Evolutionary conservation across 768 basidiomycete species (phyloP).

Genomic region (Kwoniella pini): DNA sequence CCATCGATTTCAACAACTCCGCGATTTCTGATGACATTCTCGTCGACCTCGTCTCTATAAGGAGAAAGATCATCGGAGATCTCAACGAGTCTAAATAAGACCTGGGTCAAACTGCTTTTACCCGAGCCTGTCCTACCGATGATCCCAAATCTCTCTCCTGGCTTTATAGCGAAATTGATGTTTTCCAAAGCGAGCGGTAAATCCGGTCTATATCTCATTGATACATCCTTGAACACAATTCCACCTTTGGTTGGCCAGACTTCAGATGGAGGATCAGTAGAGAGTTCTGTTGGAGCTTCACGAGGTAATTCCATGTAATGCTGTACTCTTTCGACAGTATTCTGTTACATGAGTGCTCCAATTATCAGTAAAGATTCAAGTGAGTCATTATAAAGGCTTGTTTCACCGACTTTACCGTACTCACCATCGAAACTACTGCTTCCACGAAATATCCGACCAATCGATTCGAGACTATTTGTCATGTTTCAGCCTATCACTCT

Average conservation of each 20-base stretch:
- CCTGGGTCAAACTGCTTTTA: conserved; percentile 56
- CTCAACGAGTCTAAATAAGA: conserved; percentile 66
- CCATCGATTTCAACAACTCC: conserved; percentile 62
- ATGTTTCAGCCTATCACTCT: not conserved
- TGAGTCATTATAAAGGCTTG: too few species aligned
- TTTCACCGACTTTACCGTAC: too few species aligned
- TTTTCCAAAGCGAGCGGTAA: conserved; percentile 75
- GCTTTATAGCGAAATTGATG: conserved; percentile 68
- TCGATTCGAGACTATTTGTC: not conserved
- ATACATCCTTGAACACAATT: conserved; percentile 69
- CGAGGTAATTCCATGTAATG: conserved; percentile 74
- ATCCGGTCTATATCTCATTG: conserved; percentile 68
- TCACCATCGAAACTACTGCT: conserved; percentile 4
- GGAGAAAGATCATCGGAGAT: conserved; percentile 51
- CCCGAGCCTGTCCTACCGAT: conserved; percentile 69
- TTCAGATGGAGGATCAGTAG: conserved; percentile 58
- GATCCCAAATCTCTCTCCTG: conserved; percentile 80
- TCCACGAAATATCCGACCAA: not conserved
- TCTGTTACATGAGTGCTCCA: conserved; percentile 55
- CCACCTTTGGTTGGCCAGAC: conserved; percentile 73
- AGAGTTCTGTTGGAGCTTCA: conserved; percentile 65
- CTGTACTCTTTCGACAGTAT: conserved; percentile 68
- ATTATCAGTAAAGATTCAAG: too few species aligned
- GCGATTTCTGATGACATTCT: conserved; percentile 47
- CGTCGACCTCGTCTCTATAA: conserved; percentile 55